Evolutionary conservation across 2,329 filamentous ascomycete genomes (phyloP).

Genomic region (Curvularia lunata): DNA sequence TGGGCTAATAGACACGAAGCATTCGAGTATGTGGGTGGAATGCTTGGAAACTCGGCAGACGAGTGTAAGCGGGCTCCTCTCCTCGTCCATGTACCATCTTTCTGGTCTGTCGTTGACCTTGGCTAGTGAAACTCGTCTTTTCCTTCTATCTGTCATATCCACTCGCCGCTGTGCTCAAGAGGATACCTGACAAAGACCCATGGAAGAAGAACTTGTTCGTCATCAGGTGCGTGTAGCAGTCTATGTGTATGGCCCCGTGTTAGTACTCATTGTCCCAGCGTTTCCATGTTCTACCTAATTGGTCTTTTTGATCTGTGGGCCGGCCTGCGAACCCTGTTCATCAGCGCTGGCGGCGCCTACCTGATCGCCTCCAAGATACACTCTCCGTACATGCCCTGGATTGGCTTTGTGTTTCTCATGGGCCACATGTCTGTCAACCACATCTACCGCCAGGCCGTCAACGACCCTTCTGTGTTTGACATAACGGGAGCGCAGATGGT

Average conservation of each 20-base stretch:
- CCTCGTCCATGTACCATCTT: background rate
- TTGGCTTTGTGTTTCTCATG: slow-evolving; percentile 94
- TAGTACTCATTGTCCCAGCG: slow-evolving; percentile 54
- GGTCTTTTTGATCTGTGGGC: slow-evolving; percentile 92
- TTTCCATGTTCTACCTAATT: slow-evolving; percentile 88
- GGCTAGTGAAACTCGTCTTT: slow-evolving; percentile 87
- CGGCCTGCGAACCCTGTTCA: slow-evolving; percentile 78
- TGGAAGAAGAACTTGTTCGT: slow-evolving; percentile 88
- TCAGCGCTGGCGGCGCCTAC: slow-evolving; percentile 82
- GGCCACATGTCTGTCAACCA: slow-evolving; percentile 92
- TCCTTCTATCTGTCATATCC: slow-evolving; percentile 93
- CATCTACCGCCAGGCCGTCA: slow-evolving; percentile 75
- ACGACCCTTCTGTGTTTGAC: slow-evolving; percentile 73
- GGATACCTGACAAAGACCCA: slow-evolving; percentile 84
- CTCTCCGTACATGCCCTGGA: slow-evolving; percentile 96
- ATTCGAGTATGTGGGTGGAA: slow-evolving; percentile 64
- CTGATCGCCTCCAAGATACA: slow-evolving; percentile 81
- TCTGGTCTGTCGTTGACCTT: slow-evolving; percentile 17
- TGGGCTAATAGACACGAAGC: slow-evolving; percentile 51
- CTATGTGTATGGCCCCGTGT: background rate
- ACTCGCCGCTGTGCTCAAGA: slow-evolving; percentile 84
- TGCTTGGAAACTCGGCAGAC: slow-evolving; percentile 68
- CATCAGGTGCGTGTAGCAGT: slow-evolving; percentile 64
- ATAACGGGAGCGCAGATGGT: slow-evolving; percentile 98
- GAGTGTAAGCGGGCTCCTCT: slow-evolving; percentile 61